A percentile compares a stretch with the other conserved stretches of the same genome.
phyloP scores from a whole-genome alignment of 208 protist species.

The Leptomonas seymouri region DNA sequence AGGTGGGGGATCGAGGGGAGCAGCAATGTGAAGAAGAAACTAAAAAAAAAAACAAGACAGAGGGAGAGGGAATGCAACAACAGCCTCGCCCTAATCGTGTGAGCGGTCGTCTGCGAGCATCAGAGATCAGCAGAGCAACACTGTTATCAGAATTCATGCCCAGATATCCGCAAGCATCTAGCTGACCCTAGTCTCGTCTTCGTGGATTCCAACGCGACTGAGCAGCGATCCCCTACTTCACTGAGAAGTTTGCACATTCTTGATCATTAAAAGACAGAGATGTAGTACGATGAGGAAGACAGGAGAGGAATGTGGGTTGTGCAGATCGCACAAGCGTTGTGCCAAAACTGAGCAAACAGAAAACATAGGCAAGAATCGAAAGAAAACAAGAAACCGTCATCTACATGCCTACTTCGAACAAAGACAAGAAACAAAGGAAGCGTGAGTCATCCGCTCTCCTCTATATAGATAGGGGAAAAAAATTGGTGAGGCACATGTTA shows the following conservation, averaged over 20 bases:
- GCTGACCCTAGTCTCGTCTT: too few species aligned
- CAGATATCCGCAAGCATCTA: too few species aligned
- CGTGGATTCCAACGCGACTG: too few species aligned
- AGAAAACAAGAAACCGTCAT: background rate
- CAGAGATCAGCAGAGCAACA: background rate
- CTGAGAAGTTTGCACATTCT: too few species aligned
- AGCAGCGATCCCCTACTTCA: too few species aligned
- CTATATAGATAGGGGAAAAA: background rate
- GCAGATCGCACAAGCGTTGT: background rate
- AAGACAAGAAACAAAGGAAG: conserved; percentile 5
- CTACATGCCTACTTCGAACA: background rate
- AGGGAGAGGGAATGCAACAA: conserved; percentile 2
- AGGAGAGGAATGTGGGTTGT: background rate
- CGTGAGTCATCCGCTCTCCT: background rate
- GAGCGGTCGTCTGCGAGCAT: background rate
- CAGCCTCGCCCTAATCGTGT: too few species aligned
- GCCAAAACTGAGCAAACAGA: background rate
- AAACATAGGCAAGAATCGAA: background rate
- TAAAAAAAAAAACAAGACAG: conserved; percentile 19
- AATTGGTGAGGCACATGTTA: too few species aligned
- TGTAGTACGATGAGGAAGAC: conserved; percentile 6
- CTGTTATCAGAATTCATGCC: background rate
- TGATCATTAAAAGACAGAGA: conserved; percentile 2
- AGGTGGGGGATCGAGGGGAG: background rate
- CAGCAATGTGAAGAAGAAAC: background rate